Base-by-base conservation (phyloP, 768 basidiomycete genomes). In the Pleurotus djamor region DNA sequence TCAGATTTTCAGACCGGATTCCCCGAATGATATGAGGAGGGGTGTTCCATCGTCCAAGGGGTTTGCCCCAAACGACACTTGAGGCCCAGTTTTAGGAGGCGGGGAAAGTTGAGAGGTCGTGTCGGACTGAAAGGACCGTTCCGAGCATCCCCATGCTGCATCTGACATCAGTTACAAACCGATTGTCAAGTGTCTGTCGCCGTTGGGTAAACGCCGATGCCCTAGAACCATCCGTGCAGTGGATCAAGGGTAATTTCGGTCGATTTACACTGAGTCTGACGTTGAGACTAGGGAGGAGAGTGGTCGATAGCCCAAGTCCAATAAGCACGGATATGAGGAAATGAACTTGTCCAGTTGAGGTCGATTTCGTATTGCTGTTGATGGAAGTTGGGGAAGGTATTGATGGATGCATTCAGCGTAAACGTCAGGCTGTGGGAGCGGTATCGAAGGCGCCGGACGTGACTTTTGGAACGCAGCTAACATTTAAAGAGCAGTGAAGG, bases 381-480 rank as follows among this genome's bases (percentile, higher is more conserved):
- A 45, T 56, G 54, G 54, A 41, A 17, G 44, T 38, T 47, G 7
- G n/a, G 21, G 21, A 34, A 54, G 14, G 35, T n/a, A 14, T 32
- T 56, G 54, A 56, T 56, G 54, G 36, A 17, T 28, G 21, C 21
- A 28, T 28, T 28, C 21, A 28, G 21, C 38, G 38, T 28, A 2
- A n/a, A 56, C 44, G 54, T 32, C 54, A 56, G n/a, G 54, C 54
- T 56, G 54, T 56, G 54, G 7, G 54, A 56, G 54, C 41, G 54
- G 54, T 44, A 56, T 13, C 41, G 21, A 56, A 16, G 28, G 54
- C 34, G 28, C 8, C 3, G 28, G 44, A 17, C 16, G 34, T 14
- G 41, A 37, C n/a, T 16, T 17, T 12, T 43, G 28, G 54, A 16
- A 28, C 17, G 16, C 16, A 14, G 45, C 7, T 12, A 14, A 47